These are phyloP conservation scores for Botrytis galanthina DNA, from an alignment of 2,329 filamentous ascomycete genomes.

Conservation along the genomic window DNA sequence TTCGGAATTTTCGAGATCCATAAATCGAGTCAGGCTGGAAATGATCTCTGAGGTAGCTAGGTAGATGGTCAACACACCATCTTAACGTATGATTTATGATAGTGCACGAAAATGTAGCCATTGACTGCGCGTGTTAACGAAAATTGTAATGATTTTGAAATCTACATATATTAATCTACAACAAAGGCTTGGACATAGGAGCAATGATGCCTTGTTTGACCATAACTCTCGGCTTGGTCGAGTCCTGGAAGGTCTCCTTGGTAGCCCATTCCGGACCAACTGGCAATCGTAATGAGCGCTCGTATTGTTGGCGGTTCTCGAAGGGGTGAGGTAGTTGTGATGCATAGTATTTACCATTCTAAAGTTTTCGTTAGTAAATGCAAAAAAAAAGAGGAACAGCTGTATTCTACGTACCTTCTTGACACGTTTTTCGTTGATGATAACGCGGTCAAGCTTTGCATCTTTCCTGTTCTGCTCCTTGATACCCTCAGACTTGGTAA, in stretches of 20 bases:
- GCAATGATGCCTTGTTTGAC: slow-evolving; percentile 88
- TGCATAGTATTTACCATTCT: slow-evolving; percentile 87
- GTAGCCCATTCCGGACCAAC: slow-evolving; percentile 94
- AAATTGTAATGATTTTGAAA: background rate
- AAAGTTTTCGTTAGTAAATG: slow-evolving; percentile 17
- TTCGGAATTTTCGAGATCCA: background rate
- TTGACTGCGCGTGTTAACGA: background rate
- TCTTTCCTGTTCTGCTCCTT: slow-evolving; percentile 78
- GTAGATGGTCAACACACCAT: background rate
- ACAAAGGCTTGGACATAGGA: slow-evolving; percentile 74
- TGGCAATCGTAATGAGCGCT: slow-evolving; percentile 79
- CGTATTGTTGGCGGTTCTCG: slow-evolving; percentile 84
- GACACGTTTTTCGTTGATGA: slow-evolving; percentile 85
- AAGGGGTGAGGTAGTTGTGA: slow-evolving; percentile 83
- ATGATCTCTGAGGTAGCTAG: background rate
- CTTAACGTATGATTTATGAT: background rate
- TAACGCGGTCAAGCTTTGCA: slow-evolving; percentile 76
- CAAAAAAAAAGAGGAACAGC: background rate
- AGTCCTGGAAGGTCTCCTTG: slow-evolving; percentile 89
- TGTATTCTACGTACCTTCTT: slow-evolving; percentile 66
- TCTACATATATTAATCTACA: slow-evolving; percentile 26
- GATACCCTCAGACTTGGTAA: slow-evolving; percentile 69
- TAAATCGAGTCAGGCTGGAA: background rate
- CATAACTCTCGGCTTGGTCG: slow-evolving; percentile 83
- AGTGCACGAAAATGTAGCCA: background rate